Conservation (phyloP, 805 yeast species). For the Candida insectorum region DNA sequence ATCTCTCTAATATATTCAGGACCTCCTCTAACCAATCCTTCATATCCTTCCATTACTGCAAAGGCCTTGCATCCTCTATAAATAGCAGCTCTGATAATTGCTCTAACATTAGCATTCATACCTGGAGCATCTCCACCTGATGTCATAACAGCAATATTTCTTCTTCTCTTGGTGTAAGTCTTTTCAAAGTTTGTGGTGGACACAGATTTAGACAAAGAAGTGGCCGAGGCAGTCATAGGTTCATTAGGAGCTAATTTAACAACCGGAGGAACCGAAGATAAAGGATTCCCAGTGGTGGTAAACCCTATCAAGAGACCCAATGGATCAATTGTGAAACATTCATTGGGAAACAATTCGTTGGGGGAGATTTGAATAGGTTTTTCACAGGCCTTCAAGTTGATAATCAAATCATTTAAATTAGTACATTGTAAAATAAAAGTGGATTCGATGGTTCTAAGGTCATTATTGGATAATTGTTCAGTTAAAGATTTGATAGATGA, state of each 20-base stretch:
- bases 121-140: constrained; percentile 99
- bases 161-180: constrained; percentile 21
- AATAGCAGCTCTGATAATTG: constrained; percentile 92
- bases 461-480: constrained; percentile 22
- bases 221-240: constrained; percentile 10
- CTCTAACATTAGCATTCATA: constrained; percentile 94
- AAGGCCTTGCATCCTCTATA: constrained; percentile 83
- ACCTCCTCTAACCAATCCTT: constrained; percentile 89
- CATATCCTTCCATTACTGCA: constrained; percentile 92
- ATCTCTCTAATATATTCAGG: constrained; percentile 63
- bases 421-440: constrained; percentile 43
- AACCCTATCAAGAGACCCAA: constrained; percentile 81
- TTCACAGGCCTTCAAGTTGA: constrained; percentile 6
- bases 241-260: constrained; percentile 23
- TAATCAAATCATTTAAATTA: constrained; percentile 36
- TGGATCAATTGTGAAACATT: constrained; percentile 78
- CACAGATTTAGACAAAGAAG: constrained; percentile 3
- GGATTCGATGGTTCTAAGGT: constrained; percentile 49
- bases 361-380: constrained; percentile 55
- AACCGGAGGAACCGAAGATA: constrained; percentile 46
- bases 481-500: constrained; percentile 13
- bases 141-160: constrained; percentile 91
- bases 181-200: constrained; percentile 11
- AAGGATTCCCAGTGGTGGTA: constrained; percentile 57
- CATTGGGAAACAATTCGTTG: constrained; percentile 68